Conservation (phyloP, 305 asterid genomes). For the Andrographis paniculata region DNA sequence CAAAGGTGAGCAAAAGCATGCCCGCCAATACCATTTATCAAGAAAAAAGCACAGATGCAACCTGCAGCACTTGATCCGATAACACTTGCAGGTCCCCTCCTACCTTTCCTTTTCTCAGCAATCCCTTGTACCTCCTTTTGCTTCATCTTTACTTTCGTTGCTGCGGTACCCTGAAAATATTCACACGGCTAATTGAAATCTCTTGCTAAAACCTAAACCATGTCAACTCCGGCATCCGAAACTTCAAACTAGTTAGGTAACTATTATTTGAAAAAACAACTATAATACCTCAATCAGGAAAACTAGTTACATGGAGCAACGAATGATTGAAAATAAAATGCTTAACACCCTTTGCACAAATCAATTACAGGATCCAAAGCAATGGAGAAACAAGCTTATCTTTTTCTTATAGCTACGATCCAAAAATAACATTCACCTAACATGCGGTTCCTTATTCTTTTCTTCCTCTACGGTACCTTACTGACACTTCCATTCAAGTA, state of each 20-base stretch:
- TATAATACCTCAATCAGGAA: background rate
- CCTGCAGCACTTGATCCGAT: slow-evolving; percentile 97
- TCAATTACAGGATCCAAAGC: too few species aligned
- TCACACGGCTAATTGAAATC: slow-evolving; percentile 10
- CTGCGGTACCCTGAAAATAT: slow-evolving; percentile 63
- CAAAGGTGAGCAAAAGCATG: slow-evolving; percentile 48
- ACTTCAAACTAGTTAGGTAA: slow-evolving; percentile 3
- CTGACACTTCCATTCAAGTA: too few species aligned
- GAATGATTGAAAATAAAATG: too few species aligned
- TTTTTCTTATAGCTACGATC: too few species aligned
- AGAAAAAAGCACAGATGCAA: slow-evolving; percentile 74
- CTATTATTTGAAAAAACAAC: background rate
- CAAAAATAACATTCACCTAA: too few species aligned
- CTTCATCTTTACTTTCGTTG: slow-evolving; percentile 88
- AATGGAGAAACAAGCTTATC: too few species aligned
- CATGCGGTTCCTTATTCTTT: too few species aligned
- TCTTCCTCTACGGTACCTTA: too few species aligned
- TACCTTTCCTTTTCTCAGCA: slow-evolving; percentile 91
- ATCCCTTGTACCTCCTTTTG: slow-evolving; percentile 95
- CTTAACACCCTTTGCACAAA: too few species aligned
- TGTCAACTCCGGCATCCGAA: slow-evolving; percentile 3
- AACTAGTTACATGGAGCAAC: background rate
- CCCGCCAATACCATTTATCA: slow-evolving; percentile 77
- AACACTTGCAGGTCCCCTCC: slow-evolving; percentile 96
- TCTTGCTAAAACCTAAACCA: slow-evolving; percentile 5